A percentile compares a stretch with the other conserved stretches of the same genome.
Evolutionary conservation across 1,284 basidiomycete species (phyloP).

Genomic region (Leccinum variabile): DNA sequence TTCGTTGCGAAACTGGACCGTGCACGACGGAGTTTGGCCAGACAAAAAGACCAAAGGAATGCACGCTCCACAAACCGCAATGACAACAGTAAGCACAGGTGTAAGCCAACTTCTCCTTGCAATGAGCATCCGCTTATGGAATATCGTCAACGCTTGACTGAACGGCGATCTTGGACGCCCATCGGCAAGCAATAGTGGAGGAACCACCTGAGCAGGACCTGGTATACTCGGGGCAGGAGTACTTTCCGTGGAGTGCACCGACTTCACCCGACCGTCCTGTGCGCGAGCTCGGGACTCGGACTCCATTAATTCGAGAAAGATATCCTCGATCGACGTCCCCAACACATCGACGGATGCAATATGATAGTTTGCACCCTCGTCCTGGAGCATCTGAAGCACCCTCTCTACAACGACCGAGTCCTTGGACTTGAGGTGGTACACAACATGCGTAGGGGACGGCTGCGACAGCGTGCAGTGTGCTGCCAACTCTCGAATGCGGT

Average conservation of each 20-base stretch:
- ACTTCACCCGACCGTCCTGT: slow-evolving; percentile 11
- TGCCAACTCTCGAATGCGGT: slow-evolving; percentile 46
- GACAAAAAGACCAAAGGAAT: slow-evolving; percentile 67
- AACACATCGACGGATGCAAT: slow-evolving; percentile 64
- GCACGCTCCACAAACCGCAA: slow-evolving; percentile 64
- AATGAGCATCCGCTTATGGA: slow-evolving; percentile 70
- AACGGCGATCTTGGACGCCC: slow-evolving; percentile 53
- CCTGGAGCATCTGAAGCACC: slow-evolving; percentile 57
- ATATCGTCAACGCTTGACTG: slow-evolving; percentile 66
- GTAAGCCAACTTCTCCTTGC: slow-evolving; percentile 68
- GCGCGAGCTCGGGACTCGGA: slow-evolving; percentile 33
- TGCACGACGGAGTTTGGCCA: slow-evolving; percentile 51
- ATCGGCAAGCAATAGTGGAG: slow-evolving; percentile 44
- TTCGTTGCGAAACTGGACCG: slow-evolving; percentile 37
- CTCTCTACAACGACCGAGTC: slow-evolving; percentile 52
- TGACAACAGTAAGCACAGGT: slow-evolving; percentile 56
- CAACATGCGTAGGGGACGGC: slow-evolving; percentile 41
- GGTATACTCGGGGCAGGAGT: slow-evolving; percentile 19
- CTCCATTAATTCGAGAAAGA: slow-evolving; percentile 74
- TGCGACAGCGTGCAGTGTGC: slow-evolving; percentile 45
- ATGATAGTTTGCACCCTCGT: slow-evolving; percentile 37
- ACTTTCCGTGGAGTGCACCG: slow-evolving; percentile 15
- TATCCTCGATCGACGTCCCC: slow-evolving; percentile 76
- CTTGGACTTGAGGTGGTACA: slow-evolving; percentile 59
- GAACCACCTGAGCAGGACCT: slow-evolving; percentile 43